Conservation (phyloP, 2,329 filamentous ascomycete species). For the Sporothrix luriei region DNA sequence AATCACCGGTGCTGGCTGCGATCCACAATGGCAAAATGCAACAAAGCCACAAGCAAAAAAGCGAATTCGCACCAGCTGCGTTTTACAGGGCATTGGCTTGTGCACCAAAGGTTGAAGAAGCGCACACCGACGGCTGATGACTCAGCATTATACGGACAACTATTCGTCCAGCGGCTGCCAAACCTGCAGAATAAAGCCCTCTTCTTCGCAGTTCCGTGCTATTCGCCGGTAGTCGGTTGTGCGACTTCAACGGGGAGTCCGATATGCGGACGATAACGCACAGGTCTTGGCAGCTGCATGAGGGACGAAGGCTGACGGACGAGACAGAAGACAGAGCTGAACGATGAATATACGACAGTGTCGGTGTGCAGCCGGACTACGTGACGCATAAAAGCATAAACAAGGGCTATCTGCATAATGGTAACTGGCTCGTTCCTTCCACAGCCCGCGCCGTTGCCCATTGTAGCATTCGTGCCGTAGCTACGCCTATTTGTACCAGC, state of each 20-base stretch:
- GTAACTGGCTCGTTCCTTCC: background rate
- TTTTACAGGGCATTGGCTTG: conserved; percentile 12
- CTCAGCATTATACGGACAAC: conserved; percentile 14
- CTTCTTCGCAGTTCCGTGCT: conserved; percentile 17
- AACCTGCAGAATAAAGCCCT: background rate
- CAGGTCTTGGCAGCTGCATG: conserved; percentile 2
- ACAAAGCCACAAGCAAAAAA: conserved; percentile 22
- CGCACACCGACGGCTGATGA: background rate
- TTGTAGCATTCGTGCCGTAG: background rate
- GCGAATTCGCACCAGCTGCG: conserved; percentile 7
- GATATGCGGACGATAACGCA: conserved; percentile 23
- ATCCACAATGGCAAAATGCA: conserved; percentile 32
- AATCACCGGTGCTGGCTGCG: conserved; percentile 21
- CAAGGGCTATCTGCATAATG: conserved; percentile 13
- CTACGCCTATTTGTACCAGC: conserved; percentile 8
- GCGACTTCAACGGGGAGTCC: conserved; percentile 1
- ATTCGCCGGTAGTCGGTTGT: conserved; percentile 13
- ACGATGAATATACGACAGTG: background rate
- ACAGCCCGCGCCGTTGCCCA: background rate
- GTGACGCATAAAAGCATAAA: background rate
- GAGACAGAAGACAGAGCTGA: background rate
- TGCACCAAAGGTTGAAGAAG: conserved; percentile 3
- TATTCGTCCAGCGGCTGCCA: background rate
- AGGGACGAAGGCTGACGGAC: background rate
- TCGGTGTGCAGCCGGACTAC: background rate